A percentile compares a stretch with the other conserved stretches of the same genome.
Conservation (phyloP, 768 basidiomycete species). For the Trametes punicea region DNA sequence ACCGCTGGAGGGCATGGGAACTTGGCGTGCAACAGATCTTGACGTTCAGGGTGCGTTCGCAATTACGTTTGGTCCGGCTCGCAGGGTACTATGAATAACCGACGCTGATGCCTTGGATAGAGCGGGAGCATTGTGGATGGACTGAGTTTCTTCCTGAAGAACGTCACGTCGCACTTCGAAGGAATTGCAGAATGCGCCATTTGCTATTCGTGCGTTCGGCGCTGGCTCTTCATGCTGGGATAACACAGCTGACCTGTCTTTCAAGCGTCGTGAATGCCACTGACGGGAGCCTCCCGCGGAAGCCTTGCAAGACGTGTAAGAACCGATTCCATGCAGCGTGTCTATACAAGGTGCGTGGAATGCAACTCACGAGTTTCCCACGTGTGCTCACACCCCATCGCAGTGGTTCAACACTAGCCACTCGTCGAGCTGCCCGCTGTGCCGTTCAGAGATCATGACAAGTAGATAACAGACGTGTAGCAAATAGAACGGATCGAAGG, state of each 20-base stretch:
- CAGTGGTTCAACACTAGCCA: conserved; percentile 91
- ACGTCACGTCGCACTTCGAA: conserved; percentile 89
- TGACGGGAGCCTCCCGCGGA: conserved; percentile 84
- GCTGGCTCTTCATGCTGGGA: neutral
- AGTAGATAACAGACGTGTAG: conserved; percentile 1
- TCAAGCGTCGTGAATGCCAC: conserved; percentile 83
- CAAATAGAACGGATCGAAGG: neutral
- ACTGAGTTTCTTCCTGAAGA: conserved; percentile 87
- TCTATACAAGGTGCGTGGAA: conserved; percentile 69
- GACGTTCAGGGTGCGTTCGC: conserved; percentile 71
- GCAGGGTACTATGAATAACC: neutral
- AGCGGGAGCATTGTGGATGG: conserved; percentile 91
- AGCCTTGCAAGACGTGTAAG: conserved; percentile 91
- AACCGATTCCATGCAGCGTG: conserved; percentile 92
- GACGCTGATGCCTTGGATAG: conserved; percentile 36
- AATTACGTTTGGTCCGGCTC: neutral
- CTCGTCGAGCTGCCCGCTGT: conserved; percentile 88
- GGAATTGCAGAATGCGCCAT: conserved; percentile 97
- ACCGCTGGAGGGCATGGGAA: conserved; percentile 91
- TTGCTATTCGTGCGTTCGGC: conserved; percentile 74
- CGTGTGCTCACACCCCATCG: conserved; percentile 4
- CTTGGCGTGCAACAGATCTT: conserved; percentile 89
- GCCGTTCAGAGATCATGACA: conserved; percentile 73
- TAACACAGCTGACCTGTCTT: neutral
- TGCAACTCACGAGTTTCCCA: neutral